A percentile compares a stretch with the other conserved stretches of the same genome.
Conservation (phyloP, 2,329 filamentous ascomycete genomes). For the Microdochium paspali region DNA sequence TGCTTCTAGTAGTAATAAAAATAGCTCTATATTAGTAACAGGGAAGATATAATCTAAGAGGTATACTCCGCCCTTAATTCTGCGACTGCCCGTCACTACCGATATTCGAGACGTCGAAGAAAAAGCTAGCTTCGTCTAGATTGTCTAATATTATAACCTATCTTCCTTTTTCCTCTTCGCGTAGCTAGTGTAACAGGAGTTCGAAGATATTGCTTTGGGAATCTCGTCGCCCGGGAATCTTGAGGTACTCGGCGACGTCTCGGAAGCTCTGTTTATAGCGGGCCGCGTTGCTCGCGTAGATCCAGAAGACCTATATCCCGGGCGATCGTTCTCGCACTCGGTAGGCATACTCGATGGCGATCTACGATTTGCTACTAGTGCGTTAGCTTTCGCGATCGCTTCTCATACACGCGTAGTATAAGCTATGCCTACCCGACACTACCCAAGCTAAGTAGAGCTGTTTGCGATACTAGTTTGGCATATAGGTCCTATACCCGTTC, state of each 20-base stretch:
- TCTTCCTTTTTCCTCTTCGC: not conserved
- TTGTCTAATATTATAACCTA: not conserved
- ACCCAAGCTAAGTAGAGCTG: slow-evolving; percentile 13
- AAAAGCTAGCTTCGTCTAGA: not conserved
- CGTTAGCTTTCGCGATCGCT: not conserved
- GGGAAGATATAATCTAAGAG: not conserved
- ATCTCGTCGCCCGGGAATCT: slow-evolving; percentile 7
- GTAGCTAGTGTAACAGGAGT: not conserved
- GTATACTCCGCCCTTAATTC: not conserved
- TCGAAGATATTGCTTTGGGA: not conserved
- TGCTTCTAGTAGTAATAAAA: not conserved
- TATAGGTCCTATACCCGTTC: not conserved
- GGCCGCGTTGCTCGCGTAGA: slow-evolving; percentile 19
- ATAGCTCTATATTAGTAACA: not conserved
- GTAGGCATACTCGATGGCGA: slow-evolving; percentile 18
- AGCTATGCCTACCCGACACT: slow-evolving; percentile 12
- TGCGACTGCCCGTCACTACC: not conserved
- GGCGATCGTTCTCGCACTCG: slow-evolving; percentile 8
- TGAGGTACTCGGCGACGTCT: slow-evolving; percentile 14
- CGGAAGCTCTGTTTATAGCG: slow-evolving; percentile 17
- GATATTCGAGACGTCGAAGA: not conserved
- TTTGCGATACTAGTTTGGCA: not conserved
- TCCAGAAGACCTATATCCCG: slow-evolving; percentile 21
- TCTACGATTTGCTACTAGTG: slow-evolving; percentile 19
- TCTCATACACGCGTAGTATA: slow-evolving; percentile 3